These are phyloP conservation scores for Termitomyces sp. DNA, from an alignment of 768 basidiomycete genomes.

Conservation along the genomic window DNA sequence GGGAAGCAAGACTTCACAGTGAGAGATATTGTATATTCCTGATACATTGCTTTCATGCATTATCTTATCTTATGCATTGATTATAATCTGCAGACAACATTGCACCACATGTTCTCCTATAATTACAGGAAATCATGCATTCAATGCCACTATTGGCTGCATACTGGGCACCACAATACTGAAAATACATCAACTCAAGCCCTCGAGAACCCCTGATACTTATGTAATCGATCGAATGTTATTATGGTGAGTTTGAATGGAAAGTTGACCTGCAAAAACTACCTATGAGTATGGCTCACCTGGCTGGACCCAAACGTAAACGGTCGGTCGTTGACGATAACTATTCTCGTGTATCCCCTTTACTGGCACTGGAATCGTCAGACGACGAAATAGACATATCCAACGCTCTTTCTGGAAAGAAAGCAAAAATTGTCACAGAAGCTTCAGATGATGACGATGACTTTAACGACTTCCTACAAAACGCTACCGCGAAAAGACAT, in stretches of 20 bases:
- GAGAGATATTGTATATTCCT: too few species aligned
- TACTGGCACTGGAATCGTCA: constrained; percentile 5
- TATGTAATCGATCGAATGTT: neutral
- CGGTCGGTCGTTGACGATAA: constrained; percentile 5
- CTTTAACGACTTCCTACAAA: constrained; percentile 58
- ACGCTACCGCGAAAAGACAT: constrained; percentile 68
- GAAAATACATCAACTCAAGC: too few species aligned
- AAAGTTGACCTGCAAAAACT: neutral
- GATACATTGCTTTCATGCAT: too few species aligned
- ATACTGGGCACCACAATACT: too few species aligned
- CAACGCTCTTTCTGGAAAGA: constrained; percentile 49
- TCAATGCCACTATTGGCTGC: too few species aligned
- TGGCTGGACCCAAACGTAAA: constrained; percentile 14
- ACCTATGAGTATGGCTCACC: neutral
- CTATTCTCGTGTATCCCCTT: constrained; percentile 6
- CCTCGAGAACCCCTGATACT: neutral
- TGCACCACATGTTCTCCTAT: too few species aligned
- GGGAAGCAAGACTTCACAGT: too few species aligned
- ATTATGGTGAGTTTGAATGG: neutral
- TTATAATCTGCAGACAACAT: too few species aligned
- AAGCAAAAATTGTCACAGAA: constrained; percentile 30
- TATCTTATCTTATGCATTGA: too few species aligned
- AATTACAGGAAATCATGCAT: too few species aligned
- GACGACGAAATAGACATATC: constrained; percentile 58
- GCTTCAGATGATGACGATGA: constrained; percentile 50